These are phyloP conservation scores for Paramecium bursaria DNA, from an alignment of 73 alveolate species.

Conservation along the genomic window DNA sequence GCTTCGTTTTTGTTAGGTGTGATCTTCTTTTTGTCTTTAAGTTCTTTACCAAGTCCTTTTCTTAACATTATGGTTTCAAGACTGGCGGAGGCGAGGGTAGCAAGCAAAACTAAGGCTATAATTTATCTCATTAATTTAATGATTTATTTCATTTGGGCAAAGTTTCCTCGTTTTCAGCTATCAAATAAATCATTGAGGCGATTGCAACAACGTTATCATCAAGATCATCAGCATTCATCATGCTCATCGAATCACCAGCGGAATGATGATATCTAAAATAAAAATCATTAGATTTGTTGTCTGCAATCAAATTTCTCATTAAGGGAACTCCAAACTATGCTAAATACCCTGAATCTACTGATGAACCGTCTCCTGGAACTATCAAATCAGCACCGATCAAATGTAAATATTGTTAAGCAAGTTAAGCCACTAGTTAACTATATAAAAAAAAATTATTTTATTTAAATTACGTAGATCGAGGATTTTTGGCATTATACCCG, in stretches of 20 bases:
- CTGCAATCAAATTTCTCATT: constrained; percentile 36
- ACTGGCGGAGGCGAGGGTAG: neutral
- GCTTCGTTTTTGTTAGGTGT: neutral
- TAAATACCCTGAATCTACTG: constrained; percentile 40
- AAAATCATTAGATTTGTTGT: constrained; percentile 56
- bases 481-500: constrained; percentile 48
- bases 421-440: constrained; percentile 11
- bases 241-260: constrained; percentile 69
- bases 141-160: neutral
- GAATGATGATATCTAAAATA: constrained; percentile 69
- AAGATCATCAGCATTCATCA: constrained; percentile 67
- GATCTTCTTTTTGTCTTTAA: neutral
- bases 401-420: constrained; percentile 46
- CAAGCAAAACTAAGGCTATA: neutral
- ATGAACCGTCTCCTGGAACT: constrained; percentile 23
- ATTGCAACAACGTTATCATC: constrained; percentile 70
- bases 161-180: constrained; percentile 57
- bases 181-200: constrained; percentile 57
- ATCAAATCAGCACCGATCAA: constrained; percentile 21
- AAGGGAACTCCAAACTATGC: constrained; percentile 67
- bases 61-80: neutral
- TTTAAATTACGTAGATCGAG: constrained; percentile 15
- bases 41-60: too few relatives aligned
- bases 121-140: neutral
- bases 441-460: too few relatives aligned